phyloP scores from a whole-genome alignment of 2,329 filamentous ascomycete genomes.

The Ilyonectria sp. region DNA sequence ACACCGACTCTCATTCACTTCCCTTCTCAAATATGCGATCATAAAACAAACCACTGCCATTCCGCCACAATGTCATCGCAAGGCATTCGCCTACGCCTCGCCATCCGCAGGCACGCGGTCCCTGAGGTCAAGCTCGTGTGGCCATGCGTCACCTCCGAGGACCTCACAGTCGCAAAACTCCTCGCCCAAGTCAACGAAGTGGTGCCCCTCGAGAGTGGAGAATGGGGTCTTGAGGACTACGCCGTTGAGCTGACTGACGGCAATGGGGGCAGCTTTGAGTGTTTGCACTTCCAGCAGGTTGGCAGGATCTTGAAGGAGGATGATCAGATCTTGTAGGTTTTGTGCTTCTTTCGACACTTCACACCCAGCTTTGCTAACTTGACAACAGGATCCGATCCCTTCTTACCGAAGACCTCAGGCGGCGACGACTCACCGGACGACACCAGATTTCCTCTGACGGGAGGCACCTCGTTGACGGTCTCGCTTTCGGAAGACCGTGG shows the following conservation, averaged over 20 bases:
- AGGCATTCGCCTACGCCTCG: conserved; percentile 79
- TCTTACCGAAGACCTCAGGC: conserved; percentile 80
- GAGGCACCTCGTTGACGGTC: conserved; percentile 85
- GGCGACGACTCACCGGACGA: conserved; percentile 81
- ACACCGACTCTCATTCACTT: conserved; percentile 13
- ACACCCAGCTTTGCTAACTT: conserved; percentile 26
- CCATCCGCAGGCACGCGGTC: conserved; percentile 80
- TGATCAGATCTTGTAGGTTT: conserved; percentile 82
- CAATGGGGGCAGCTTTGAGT: conserved; percentile 80
- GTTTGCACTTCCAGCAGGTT: conserved; percentile 86
- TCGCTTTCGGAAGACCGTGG: conserved; percentile 85
- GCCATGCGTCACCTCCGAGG: conserved; percentile 70
- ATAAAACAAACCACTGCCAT: conserved; percentile 17
- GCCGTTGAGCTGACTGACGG: conserved; percentile 78
- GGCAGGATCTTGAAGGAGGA: conserved; percentile 82
- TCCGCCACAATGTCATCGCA: conserved; percentile 48
- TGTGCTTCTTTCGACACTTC: background rate
- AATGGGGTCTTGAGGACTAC: conserved; percentile 94
- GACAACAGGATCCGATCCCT: conserved; percentile 81
- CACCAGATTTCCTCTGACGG: conserved; percentile 86
- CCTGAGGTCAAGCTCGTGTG: conserved; percentile 82
- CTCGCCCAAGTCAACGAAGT: conserved; percentile 84
- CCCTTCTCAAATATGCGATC: conserved; percentile 36
- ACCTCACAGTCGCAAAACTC: conserved; percentile 82
- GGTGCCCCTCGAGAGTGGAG: conserved; percentile 83